Evolutionary conservation across 805 yeast genomes (phyloP).

Genomic region (Babjeviella inositovora): DNA sequence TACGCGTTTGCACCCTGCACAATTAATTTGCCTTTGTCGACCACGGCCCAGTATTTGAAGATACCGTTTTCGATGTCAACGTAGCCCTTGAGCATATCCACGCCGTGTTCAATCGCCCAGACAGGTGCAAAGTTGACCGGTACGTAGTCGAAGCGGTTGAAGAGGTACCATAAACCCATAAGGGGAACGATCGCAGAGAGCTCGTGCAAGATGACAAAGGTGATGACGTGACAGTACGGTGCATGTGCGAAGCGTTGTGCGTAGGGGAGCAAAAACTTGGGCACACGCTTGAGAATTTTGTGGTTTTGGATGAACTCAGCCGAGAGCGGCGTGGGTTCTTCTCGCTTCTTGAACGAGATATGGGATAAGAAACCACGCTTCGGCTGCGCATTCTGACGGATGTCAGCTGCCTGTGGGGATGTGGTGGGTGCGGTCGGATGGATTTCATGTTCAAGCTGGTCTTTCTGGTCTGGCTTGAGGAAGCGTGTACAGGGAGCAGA

Average conservation of each 20-base stretch:
- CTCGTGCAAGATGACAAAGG: slow-evolving; percentile 24
- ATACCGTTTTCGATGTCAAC: slow-evolving; percentile 19
- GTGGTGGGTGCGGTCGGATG: too few relatives aligned
- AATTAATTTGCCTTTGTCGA: slow-evolving; percentile 17
- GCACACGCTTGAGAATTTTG: slow-evolving; percentile 13
- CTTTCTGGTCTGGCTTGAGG: too few relatives aligned
- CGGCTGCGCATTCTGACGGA: too few relatives aligned
- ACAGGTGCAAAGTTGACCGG: slow-evolving; percentile 21
- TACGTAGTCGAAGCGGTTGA: slow-evolving; percentile 17
- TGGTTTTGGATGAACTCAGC: too few relatives aligned
- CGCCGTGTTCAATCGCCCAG: slow-evolving; percentile 24
- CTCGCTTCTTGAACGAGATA: too few relatives aligned
- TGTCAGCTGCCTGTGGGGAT: too few relatives aligned
- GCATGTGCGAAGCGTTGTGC: slow-evolving; percentile 19
- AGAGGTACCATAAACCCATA: slow-evolving; percentile 21
- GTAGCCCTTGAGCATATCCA: too few relatives aligned
- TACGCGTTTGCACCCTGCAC: slow-evolving; percentile 27
- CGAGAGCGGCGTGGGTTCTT: too few relatives aligned
- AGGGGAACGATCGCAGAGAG: slow-evolving; percentile 24
- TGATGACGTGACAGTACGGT: slow-evolving; percentile 20
- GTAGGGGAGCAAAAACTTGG: slow-evolving; percentile 18
- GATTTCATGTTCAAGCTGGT: too few relatives aligned
- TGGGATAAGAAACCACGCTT: too few relatives aligned
- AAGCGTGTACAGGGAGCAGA: too few relatives aligned
- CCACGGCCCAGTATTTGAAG: slow-evolving; percentile 10